Evolutionary conservation across 2,329 filamentous ascomycete species (phyloP), one percentile per base, ranked within the genome.

Genomic region (Colletotrichum plurivorum): DNA sequence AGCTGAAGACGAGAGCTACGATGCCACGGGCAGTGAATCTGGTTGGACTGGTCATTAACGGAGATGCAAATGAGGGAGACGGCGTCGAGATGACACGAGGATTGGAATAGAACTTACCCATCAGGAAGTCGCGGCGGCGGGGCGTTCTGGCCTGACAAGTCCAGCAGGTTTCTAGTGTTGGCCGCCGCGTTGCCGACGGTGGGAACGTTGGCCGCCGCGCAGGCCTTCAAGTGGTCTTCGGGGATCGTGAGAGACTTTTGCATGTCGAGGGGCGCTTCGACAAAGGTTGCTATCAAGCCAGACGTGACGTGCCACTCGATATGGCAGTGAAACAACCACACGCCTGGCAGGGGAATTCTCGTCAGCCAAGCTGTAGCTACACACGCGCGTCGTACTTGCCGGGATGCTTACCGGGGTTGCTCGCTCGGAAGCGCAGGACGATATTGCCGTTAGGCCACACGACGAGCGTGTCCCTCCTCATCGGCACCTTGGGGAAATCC

Each of bases 301-400:
- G 89, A 89, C 1, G 86, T 81, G 67, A 93, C 83, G 76, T 94
- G 92, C 92, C 92, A 95, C 76, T 93, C 92, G 62, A 95, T 91
- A 77, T 95, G 93, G 79, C 93, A 95, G 79, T 94, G 93, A 81
- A 94, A 93, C 5, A 92, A 78, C 90, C 90, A 93, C 22, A 92
- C 83, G 46, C 88, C 83, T 83, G 56, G 12, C 6, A n/a, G 41
- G 13, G 31, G 22, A 39, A 51, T 39, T 41, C 31, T 5, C 61
- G 63, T 73, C 41, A 43, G 41, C 16, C 41, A 15, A n/a, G 13
- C 41, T 36, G 31, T 43, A n/a, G 13, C 41, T 25, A 25, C 41
- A 13, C 41, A 15, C 13, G 16, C 5, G 13, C 41, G 2, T 13
- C 31, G 31, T 43, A 3, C 41, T 43, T 13, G 5, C 6, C 13